Evolutionary conservation across 768 basidiomycete species (phyloP).

Genomic region (Wakefieldia striispora): DNA sequence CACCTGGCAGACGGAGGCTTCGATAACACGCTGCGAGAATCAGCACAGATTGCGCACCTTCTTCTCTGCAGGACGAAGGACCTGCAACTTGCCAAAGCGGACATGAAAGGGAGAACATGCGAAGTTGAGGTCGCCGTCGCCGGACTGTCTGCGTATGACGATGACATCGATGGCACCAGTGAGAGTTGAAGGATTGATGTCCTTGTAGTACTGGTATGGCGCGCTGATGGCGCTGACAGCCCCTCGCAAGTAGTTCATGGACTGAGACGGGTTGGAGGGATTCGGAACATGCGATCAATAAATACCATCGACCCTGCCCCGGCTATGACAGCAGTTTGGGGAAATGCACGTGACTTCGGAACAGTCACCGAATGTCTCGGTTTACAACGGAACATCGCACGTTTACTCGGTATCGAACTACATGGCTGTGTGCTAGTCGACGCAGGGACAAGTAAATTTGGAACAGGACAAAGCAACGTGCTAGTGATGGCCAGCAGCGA

Average conservation of each 20-base stretch:
- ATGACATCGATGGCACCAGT: slow-evolving; percentile 99
- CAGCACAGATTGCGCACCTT: slow-evolving; percentile 48
- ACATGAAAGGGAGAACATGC: slow-evolving; percentile 97
- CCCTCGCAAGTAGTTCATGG: slow-evolving; percentile 87
- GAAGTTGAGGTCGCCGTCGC: slow-evolving; percentile 62
- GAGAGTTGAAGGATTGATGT: slow-evolving; percentile 94
- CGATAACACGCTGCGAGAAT: background rate
- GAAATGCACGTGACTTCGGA: slow-evolving; percentile 19
- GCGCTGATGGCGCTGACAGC: slow-evolving; percentile 83
- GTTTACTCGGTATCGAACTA: too few species aligned
- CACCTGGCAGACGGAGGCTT: slow-evolving; percentile 52
- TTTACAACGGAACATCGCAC: background rate
- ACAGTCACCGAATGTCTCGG: background rate
- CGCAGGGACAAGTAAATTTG: background rate
- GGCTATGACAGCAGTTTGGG: slow-evolving; percentile 19
- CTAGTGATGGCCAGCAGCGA: slow-evolving; percentile 34
- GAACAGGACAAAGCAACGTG: slow-evolving; percentile 1
- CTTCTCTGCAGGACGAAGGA: slow-evolving; percentile 91
- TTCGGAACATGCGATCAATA: slow-evolving; percentile 1
- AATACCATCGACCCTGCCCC: background rate
- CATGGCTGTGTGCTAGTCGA: too few species aligned
- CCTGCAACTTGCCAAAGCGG: slow-evolving; percentile 96
- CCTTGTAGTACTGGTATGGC: slow-evolving; percentile 88
- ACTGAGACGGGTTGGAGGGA: background rate
- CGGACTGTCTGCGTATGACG: slow-evolving; percentile 76